Conservation (phyloP, 2,329 filamentous ascomycete genomes). For the Aspergillus ochraceus region DNA sequence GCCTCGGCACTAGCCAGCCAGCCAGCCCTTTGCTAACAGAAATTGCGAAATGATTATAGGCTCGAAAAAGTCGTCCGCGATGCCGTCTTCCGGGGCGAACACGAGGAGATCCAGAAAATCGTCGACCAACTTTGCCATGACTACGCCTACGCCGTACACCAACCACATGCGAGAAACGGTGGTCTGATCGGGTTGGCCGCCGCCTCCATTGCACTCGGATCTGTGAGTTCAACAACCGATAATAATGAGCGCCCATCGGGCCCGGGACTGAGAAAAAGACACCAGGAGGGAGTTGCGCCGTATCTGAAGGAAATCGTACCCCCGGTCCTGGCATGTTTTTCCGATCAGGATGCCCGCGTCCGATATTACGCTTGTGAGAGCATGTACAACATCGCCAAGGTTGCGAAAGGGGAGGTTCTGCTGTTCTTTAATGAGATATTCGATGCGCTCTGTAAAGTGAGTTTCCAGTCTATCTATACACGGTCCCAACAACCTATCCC, state of each 20-base stretch:
- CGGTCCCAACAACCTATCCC: background rate
- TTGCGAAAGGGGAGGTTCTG: constrained; percentile 95
- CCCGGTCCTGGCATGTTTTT: constrained; percentile 94
- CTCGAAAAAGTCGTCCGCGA: constrained; percentile 90
- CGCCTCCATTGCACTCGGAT: constrained; percentile 89
- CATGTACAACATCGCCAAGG: constrained; percentile 99
- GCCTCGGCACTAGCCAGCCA: background rate
- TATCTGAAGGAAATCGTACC: constrained; percentile 94
- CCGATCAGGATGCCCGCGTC: constrained; percentile 94
- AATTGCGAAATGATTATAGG: constrained; percentile 46
- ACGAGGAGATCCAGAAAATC: constrained; percentile 78
- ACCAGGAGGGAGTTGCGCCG: constrained; percentile 75
- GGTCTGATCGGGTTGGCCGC: constrained; percentile 93
- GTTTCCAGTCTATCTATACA: constrained; percentile 14
- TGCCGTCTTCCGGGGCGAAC: constrained; percentile 72
- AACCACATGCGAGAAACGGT: constrained; percentile 93
- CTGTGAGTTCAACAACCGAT: constrained; percentile 61
- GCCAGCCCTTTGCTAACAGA: constrained; percentile 6
- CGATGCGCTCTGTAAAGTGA: constrained; percentile 91
- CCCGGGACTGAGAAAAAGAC: constrained; percentile 8
- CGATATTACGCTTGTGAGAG: constrained; percentile 98
- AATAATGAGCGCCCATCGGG: background rate
- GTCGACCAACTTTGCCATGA: constrained; percentile 97
- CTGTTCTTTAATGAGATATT: constrained; percentile 99
- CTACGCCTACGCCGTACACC: constrained; percentile 95